Percentiles rank a stretch among this genome's conserved stretches.
Evolutionary conservation across 805 yeast genomes (phyloP).

Genomic region (Torulaspora microellipsoides): DNA sequence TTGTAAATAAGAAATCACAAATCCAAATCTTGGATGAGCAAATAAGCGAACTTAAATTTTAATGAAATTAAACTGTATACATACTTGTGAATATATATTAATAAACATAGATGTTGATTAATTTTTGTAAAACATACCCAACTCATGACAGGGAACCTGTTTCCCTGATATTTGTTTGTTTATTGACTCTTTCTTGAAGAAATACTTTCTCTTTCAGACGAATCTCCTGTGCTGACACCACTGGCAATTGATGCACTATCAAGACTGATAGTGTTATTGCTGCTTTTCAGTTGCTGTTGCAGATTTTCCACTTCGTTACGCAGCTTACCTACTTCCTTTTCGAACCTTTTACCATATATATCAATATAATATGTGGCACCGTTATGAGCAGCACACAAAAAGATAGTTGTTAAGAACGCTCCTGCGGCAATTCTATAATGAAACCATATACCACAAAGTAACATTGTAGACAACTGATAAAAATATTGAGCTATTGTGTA

Average conservation of each 20-base stretch:
- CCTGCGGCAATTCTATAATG: slow-evolving; percentile 62
- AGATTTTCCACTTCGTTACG: slow-evolving; percentile 65
- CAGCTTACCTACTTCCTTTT: slow-evolving; percentile 72
- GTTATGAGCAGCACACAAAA: slow-evolving; percentile 75
- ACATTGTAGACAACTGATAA: slow-evolving; percentile 84
- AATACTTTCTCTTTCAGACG: slow-evolving; percentile 10
- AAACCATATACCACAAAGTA: slow-evolving; percentile 86
- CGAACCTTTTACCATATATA: slow-evolving; percentile 83
- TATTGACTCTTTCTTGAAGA: slow-evolving; percentile 6
- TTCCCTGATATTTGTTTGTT: not conserved
- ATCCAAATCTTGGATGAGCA: slow-evolving; percentile 18
- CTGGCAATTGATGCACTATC: slow-evolving; percentile 6
- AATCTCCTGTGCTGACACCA: slow-evolving; percentile 8
- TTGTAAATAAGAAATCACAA: slow-evolving; percentile 32
- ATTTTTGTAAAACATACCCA: not conserved
- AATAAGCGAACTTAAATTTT: slow-evolving; percentile 17
- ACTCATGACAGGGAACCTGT: not conserved
- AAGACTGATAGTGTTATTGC: not conserved
- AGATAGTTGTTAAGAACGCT: slow-evolving; percentile 64
- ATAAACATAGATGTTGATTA: not conserved
- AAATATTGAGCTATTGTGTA: slow-evolving; percentile 82
- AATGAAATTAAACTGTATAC: not conserved
- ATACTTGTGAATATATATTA: slow-evolving; percentile 7
- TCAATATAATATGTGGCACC: slow-evolving; percentile 96
- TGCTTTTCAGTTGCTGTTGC: slow-evolving; percentile 38